Evolutionary conservation across 495 filamentous ascomycete genomes (phyloP).

Genomic region (Hypoxylon rickii): DNA sequence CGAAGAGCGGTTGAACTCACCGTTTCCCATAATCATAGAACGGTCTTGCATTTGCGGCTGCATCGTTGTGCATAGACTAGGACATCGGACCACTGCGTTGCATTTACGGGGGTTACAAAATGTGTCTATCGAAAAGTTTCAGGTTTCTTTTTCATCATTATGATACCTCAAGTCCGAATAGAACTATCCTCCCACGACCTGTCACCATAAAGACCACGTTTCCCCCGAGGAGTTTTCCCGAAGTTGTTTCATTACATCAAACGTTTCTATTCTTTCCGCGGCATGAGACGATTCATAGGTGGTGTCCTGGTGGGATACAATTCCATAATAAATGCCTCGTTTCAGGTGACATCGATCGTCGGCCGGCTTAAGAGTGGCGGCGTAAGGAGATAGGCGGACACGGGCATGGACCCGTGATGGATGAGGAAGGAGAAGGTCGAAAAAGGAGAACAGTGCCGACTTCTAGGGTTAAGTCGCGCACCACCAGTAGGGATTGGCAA

Average conservation of each 20-base stretch:
- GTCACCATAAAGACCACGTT: conserved; percentile 33
- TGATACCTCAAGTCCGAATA: conserved; percentile 49
- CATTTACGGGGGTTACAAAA: conserved; percentile 53
- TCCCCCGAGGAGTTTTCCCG: conserved; percentile 19
- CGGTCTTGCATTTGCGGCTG: conserved; percentile 41
- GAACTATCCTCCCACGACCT: conserved; percentile 33
- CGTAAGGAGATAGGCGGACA: neutral
- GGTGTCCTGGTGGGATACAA: conserved; percentile 10
- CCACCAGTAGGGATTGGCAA: conserved; percentile 7
- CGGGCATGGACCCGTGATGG: conserved; percentile 5
- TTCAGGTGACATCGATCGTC: conserved; percentile 11
- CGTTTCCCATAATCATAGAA: conserved; percentile 31
- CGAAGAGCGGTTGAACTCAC: conserved; percentile 47
- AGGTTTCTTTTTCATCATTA: conserved; percentile 38
- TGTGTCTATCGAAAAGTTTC: conserved; percentile 52
- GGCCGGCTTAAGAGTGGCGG: conserved; percentile 1
- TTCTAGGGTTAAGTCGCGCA: conserved; percentile 4
- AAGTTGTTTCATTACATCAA: conserved; percentile 31
- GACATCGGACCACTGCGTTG: conserved; percentile 44
- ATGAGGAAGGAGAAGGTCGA: conserved; percentile 1
- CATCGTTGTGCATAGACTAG: conserved; percentile 44
- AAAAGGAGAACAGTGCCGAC: conserved; percentile 1
- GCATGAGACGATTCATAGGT: conserved; percentile 8
- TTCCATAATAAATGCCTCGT: conserved; percentile 20
- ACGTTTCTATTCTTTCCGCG: conserved; percentile 15